These are phyloP conservation scores for Haplosporangium sp. DNA, from an alignment of 371 early-diverging fungal species.

Conservation along the genomic window DNA sequence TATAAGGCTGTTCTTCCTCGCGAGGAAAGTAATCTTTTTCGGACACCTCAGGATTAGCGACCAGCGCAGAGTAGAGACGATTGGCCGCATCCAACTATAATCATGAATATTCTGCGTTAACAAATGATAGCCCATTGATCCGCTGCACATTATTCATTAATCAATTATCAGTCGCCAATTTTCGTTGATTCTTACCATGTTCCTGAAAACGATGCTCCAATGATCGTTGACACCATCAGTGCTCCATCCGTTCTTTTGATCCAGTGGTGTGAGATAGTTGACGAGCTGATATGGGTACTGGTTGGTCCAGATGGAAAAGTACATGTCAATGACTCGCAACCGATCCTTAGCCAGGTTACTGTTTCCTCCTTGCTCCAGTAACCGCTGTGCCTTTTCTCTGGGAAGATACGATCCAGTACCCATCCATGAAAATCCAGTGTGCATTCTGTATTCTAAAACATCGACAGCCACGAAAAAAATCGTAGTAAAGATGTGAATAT, in stretches of 20 bases:
- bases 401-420: slow-evolving; percentile 69
- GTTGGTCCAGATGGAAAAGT: slow-evolving; percentile 75
- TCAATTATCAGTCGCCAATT: too few species aligned
- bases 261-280: slow-evolving; percentile 61
- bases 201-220: slow-evolving; percentile 58
- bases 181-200: slow-evolving; percentile 43
- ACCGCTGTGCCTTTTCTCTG: slow-evolving; percentile 58
- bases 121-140: background rate
- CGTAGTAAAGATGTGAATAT: background rate
- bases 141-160: too few species aligned
- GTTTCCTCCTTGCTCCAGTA: slow-evolving; percentile 66
- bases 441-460: slow-evolving; percentile 55
- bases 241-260: slow-evolving; percentile 58
- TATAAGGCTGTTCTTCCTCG: slow-evolving; percentile 58
- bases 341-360: slow-evolving; percentile 62
- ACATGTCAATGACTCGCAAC: slow-evolving; percentile 65
- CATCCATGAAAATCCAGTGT: slow-evolving; percentile 72
- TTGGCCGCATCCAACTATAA: slow-evolving; percentile 66
- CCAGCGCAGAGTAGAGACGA: slow-evolving; percentile 60
- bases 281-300: slow-evolving; percentile 73
- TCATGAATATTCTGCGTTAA: background rate
- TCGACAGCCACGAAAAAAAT: background rate
- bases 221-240: slow-evolving; percentile 55
- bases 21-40: slow-evolving; percentile 66
- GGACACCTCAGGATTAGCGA: slow-evolving; percentile 56